Evolutionary conservation across 257 asterid species (phyloP).

Genomic region (Mentha longifolia): DNA sequence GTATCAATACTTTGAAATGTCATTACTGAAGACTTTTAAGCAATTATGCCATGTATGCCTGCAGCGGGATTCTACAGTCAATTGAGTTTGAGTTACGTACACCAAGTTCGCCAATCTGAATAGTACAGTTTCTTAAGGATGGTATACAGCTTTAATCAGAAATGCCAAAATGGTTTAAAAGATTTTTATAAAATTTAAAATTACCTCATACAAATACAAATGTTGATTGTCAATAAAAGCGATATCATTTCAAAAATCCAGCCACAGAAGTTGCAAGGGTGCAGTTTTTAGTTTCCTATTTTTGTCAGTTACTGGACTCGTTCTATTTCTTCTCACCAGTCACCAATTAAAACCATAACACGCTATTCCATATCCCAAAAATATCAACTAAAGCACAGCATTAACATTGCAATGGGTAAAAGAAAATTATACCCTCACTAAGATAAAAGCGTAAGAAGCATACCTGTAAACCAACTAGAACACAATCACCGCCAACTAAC

Average conservation of each 20-base stretch:
- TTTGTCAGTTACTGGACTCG: slow-evolving; percentile 4
- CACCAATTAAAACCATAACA: not conserved
- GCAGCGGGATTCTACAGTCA: not conserved
- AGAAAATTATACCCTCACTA: slow-evolving; percentile 15
- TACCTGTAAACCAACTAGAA: slow-evolving; percentile 81
- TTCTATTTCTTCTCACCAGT: slow-evolving; percentile 3
- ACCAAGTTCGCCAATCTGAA: not conserved
- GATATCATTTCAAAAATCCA: not conserved
- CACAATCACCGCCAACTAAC: slow-evolving; percentile 74
- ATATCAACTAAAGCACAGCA: slow-evolving; percentile 13
- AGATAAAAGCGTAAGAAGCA: not conserved
- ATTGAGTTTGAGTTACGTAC: not conserved
- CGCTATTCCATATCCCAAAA: not conserved
- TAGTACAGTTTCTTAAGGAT: not conserved
- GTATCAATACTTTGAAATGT: not conserved
- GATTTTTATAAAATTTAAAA: not conserved
- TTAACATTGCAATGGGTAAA: not conserved
- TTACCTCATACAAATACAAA: not conserved
- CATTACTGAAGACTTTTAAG: not conserved
- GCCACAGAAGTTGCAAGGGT: not conserved
- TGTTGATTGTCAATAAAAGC: not conserved
- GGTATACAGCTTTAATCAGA: not conserved
- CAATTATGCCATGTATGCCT: not conserved
- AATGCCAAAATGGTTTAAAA: not conserved
- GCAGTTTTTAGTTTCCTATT: not conserved